phyloP scores from a whole-genome alignment of 306 rosid genomes.

The Astragalus membranaceus region DNA sequence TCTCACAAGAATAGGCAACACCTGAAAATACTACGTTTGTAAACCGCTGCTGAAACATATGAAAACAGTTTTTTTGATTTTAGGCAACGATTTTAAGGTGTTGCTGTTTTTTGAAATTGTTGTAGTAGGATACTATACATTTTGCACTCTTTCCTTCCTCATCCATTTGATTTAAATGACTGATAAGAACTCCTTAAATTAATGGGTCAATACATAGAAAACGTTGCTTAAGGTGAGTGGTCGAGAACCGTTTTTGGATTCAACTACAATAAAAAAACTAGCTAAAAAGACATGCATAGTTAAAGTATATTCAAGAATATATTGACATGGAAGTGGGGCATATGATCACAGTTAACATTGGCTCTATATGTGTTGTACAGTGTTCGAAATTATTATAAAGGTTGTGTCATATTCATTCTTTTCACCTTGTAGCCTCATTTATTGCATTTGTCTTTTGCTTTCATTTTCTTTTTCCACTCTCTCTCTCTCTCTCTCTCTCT shows the following conservation, averaged over 20 bases:
- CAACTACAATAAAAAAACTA: neutral
- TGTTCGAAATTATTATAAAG: slow-evolving; percentile 21
- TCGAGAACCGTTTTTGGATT: neutral
- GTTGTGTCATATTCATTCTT: slow-evolving; percentile 28
- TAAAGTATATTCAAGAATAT: neutral
- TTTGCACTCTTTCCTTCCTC: no score
- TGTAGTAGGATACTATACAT: no score
- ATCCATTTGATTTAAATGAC: no score
- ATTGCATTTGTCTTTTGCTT: slow-evolving; percentile 39
- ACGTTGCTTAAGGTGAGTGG: neutral
- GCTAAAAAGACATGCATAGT: neutral
- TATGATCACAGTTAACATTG: slow-evolving; percentile 11
- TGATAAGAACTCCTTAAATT: neutral
- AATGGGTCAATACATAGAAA: neutral
- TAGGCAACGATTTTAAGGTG: no score
- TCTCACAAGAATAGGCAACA: no score
- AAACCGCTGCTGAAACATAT: no score
- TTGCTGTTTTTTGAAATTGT: no score
- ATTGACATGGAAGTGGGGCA: neutral
- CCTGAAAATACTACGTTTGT: no score
- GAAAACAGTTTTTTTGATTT: no score
- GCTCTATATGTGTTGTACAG: slow-evolving; percentile 8
- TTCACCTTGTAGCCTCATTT: slow-evolving; percentile 24
- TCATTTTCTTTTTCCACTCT: slow-evolving; percentile 22
- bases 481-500: slow-evolving; percentile 25